phyloP scores from a whole-genome alignment of 441 rosid genomes.

The Adansonia gregorii region DNA sequence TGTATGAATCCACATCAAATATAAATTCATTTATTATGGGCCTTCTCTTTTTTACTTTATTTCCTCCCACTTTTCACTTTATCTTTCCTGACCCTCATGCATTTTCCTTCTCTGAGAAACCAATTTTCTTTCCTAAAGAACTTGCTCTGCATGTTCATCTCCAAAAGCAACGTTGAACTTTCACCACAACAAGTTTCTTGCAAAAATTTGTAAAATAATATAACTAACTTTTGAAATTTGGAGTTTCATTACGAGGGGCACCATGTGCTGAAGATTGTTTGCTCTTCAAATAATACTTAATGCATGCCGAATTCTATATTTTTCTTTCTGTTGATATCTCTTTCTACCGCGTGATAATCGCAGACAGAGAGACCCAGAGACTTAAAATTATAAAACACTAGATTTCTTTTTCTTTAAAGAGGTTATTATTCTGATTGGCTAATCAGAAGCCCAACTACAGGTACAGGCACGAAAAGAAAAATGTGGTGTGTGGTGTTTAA shows the following conservation, averaged over 20 bases:
- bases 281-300: constrained; percentile 34
- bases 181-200: background rate
- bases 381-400: constrained; percentile 30
- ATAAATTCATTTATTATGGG: too few species aligned
- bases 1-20: too few species aligned
- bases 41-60: constrained; percentile 22
- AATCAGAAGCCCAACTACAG: constrained; percentile 40
- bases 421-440: constrained; percentile 41
- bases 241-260: constrained; percentile 30
- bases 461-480: constrained; percentile 28
- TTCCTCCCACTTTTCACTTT: constrained; percentile 16
- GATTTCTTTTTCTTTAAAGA: constrained; percentile 32
- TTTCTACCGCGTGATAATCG: constrained; percentile 29
- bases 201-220: background rate
- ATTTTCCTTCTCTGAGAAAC: constrained; percentile 28
- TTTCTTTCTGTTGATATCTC: constrained; percentile 17
- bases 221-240: constrained; percentile 21
- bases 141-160: constrained; percentile 26
- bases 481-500: constrained; percentile 29
- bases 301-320: constrained; percentile 30
- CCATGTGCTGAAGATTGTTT: constrained; percentile 20
- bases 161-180: background rate
- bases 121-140: constrained; percentile 36
- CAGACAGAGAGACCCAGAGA: constrained; percentile 30
- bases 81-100: constrained; percentile 9